Conservation (phyloP, 805 yeast genomes). For the Saccharomycopsis malanga region DNA sequence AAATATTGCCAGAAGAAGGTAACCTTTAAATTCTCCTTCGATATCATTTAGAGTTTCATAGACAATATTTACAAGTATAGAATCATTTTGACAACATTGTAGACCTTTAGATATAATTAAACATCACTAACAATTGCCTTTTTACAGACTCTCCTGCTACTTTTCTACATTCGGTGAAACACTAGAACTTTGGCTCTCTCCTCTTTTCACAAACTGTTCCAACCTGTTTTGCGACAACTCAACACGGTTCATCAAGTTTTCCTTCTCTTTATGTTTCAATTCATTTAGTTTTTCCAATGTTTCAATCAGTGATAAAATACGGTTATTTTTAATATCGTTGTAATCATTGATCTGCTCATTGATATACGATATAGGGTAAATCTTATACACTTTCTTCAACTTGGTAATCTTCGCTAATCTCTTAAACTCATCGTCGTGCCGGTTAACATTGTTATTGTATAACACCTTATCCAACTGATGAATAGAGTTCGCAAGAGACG, state of each 20-base stretch:
- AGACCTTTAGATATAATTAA: no score
- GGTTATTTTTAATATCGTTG: constrained; percentile 17
- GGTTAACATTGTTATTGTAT: background rate
- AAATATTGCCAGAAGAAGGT: constrained; percentile 35
- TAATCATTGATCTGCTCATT: constrained; percentile 21
- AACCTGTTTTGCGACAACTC: constrained; percentile 18
- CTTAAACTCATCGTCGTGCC: constrained; percentile 18
- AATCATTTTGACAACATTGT: no score
- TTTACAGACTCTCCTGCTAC: no score
- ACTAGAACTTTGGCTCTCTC: constrained; percentile 4
- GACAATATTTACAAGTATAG: no score
- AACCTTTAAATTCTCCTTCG: background rate
- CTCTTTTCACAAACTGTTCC: constrained; percentile 19
- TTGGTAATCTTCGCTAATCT: constrained; percentile 15
- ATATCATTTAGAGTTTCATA: no score
- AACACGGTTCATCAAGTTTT: constrained; percentile 14
- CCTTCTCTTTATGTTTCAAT: constrained; percentile 17
- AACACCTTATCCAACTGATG: constrained; percentile 13
- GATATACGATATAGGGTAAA: constrained; percentile 19
- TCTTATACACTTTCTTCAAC: constrained; percentile 18
- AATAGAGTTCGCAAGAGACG: constrained; percentile 7
- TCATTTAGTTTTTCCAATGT: constrained; percentile 19
- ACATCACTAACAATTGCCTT: no score
- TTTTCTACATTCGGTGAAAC: no score
- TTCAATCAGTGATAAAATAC: constrained; percentile 20